phyloP scores from a whole-genome alignment of 2,329 filamentous ascomycete genomes.

The Aspergillus hortae region DNA sequence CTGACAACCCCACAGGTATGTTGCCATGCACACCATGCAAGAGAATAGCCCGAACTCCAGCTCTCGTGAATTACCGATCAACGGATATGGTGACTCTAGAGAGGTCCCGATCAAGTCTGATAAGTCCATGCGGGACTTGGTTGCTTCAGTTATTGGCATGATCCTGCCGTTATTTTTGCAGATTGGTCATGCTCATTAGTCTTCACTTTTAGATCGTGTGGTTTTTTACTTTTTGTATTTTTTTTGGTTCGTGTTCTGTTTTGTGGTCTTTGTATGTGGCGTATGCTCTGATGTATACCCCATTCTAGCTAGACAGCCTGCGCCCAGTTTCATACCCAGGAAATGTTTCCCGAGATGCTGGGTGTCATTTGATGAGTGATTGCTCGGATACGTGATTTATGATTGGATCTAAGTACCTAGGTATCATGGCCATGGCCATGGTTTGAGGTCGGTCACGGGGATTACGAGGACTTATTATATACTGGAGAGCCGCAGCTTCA shows the following conservation, averaged over 20 bases:
- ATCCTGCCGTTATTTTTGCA: slow-evolving; percentile 46
- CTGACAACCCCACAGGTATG: slow-evolving; percentile 60
- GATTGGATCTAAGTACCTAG: background rate
- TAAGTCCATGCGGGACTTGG: slow-evolving; percentile 43
- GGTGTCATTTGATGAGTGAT: too few relatives aligned
- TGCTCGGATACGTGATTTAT: background rate
- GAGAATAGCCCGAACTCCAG: slow-evolving; percentile 50
- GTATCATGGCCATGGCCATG: too few relatives aligned
- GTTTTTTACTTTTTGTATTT: background rate
- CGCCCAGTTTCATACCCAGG: background rate
- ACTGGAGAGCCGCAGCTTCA: too few relatives aligned
- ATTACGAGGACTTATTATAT: too few relatives aligned
- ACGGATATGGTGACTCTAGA: slow-evolving; percentile 42
- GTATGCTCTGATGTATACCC: background rate
- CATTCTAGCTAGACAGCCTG: background rate
- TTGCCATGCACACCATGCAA: slow-evolving; percentile 98
- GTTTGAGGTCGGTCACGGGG: too few relatives aligned
- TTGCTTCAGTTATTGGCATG: slow-evolving; percentile 47
- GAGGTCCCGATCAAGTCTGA: slow-evolving; percentile 32
- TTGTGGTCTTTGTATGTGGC: background rate
- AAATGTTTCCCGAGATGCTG: background rate
- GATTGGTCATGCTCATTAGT: slow-evolving; percentile 46
- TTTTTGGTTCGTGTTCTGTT: background rate
- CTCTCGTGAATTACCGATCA: slow-evolving; percentile 32
- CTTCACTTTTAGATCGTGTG: background rate